A percentile compares a stretch with the other conserved stretches of the same genome.
These are phyloP conservation scores for Fusarium robinianum DNA, from an alignment of 2,329 filamentous ascomycete genomes.

Conservation along the genomic window DNA sequence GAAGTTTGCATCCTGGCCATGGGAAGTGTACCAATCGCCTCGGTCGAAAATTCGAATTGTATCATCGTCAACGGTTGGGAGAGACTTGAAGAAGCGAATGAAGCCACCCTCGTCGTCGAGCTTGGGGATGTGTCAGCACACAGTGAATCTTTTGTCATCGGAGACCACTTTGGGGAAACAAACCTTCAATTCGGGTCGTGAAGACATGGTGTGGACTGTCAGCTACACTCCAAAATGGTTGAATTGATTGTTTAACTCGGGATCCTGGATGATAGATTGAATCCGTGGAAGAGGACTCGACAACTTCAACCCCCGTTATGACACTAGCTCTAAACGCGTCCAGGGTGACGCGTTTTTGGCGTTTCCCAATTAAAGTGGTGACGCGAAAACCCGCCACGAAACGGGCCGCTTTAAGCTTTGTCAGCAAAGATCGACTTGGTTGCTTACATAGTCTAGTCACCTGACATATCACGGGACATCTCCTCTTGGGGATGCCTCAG, in stretches of 20 bases:
- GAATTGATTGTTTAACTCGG: slow-evolving; percentile 8
- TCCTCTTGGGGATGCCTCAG: no score
- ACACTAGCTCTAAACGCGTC: slow-evolving; percentile 26
- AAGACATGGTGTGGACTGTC: slow-evolving; percentile 60
- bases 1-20: slow-evolving; percentile 81
- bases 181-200: slow-evolving; percentile 73
- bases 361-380: slow-evolving; percentile 34
- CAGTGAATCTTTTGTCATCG: not conserved
- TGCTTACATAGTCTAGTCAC: no score
- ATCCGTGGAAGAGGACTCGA: slow-evolving; percentile 11
- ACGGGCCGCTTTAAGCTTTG: no score
- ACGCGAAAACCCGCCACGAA: slow-evolving; percentile 33
- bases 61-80: slow-evolving; percentile 70
- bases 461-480: no score
- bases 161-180: not conserved
- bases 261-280: slow-evolving; percentile 4
- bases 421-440: no score
- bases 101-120: slow-evolving; percentile 97
- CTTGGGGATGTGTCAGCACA: slow-evolving; percentile 47
- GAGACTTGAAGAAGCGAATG: slow-evolving; percentile 92
- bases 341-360: slow-evolving; percentile 37
- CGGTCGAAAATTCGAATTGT: slow-evolving; percentile 92
- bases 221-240: slow-evolving; percentile 4
- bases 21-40: slow-evolving; percentile 94
- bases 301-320: slow-evolving; percentile 29